Conservation (phyloP, 2,329 filamentous ascomycete genomes). For the Ambrosiella xylebori region DNA sequence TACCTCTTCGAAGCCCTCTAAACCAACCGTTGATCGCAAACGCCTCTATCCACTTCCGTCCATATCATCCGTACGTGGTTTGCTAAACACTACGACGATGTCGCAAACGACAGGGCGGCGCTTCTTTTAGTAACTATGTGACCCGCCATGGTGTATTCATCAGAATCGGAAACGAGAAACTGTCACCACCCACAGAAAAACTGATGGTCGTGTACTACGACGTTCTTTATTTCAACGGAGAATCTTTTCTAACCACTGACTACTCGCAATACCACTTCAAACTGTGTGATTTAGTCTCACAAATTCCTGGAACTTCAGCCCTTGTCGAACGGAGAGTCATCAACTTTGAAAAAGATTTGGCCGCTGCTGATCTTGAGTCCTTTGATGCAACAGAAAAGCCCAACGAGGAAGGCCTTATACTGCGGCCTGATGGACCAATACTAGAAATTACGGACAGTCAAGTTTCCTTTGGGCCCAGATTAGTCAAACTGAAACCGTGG, state of each 20-base stretch:
- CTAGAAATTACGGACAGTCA: constrained; percentile 29
- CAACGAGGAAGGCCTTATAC: constrained; percentile 59
- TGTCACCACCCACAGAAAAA: constrained; percentile 30
- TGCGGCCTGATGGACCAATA: constrained; percentile 70
- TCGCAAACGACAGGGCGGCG: constrained; percentile 34
- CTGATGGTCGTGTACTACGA: constrained; percentile 48
- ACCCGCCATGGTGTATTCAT: constrained; percentile 53
- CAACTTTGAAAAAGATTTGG: constrained; percentile 40
- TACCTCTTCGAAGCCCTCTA: constrained; percentile 56
- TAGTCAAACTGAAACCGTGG: constrained; percentile 79
- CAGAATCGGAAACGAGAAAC: constrained; percentile 46
- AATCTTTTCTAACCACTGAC: constrained; percentile 31
- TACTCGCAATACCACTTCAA: constrained; percentile 44
- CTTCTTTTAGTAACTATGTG: constrained; percentile 66
- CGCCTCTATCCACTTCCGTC: constrained; percentile 16
- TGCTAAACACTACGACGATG: constrained; percentile 40
- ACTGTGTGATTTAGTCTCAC: constrained; percentile 36
- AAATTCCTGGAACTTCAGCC: constrained; percentile 43
- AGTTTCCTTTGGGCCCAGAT: constrained; percentile 27
- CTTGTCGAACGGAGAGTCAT: constrained; percentile 50
- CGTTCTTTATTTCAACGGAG: constrained; percentile 34
- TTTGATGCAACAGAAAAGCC: constrained; percentile 52
- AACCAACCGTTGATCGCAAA: constrained; percentile 20
- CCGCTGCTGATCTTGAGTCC: constrained; percentile 37
- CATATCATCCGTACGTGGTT: constrained; percentile 50